A percentile compares a stretch with the other conserved stretches of the same genome.
These are phyloP conservation scores for Nyssa sinensis DNA, from an alignment of 148 eudicot genomes.

Conservation along the genomic window DNA sequence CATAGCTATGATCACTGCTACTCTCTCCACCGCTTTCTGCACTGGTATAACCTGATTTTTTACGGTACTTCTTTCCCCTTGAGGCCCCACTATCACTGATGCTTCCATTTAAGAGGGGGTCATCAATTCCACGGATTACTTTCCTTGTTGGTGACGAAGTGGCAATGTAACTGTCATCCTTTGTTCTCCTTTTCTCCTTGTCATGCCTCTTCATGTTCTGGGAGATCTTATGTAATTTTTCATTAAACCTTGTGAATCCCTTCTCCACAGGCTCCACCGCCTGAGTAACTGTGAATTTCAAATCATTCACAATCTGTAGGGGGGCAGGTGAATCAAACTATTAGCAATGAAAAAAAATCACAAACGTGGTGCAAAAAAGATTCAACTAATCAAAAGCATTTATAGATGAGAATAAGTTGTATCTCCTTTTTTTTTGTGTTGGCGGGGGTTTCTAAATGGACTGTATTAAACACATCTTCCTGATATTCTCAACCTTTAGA, in stretches of 20 bases:
- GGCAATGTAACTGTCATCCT: conserved; percentile 74
- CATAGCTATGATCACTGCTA: conserved; percentile 71
- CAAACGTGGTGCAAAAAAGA: neutral
- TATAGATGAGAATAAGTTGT: neutral
- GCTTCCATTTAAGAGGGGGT: conserved; percentile 89
- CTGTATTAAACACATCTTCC: neutral
- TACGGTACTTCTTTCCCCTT: conserved; percentile 59
- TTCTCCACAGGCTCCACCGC: conserved; percentile 97
- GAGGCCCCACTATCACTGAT: conserved; percentile 66
- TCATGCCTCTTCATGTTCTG: conserved; percentile 81
- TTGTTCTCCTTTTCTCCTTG: conserved; percentile 65
- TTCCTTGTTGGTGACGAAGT: conserved; percentile 48
- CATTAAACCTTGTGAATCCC: conserved; percentile 76
- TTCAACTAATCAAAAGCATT: neutral
- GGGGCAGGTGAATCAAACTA: neutral
- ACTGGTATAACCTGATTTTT: conserved; percentile 76
- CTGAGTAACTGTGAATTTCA: conserved; percentile 82
- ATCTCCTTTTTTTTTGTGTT: too few species aligned
- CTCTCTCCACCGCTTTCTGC: conserved; percentile 99
- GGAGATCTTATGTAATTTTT: conserved; percentile 81
- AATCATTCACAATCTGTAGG: conserved; percentile 84
- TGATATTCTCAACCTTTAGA: neutral
- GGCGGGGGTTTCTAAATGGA: neutral
- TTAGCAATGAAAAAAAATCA: neutral
- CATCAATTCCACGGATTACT: conserved; percentile 89